These are phyloP conservation scores for Trypanosoma melophagium DNA, from an alignment of 208 protist species.

Conservation along the genomic window DNA sequence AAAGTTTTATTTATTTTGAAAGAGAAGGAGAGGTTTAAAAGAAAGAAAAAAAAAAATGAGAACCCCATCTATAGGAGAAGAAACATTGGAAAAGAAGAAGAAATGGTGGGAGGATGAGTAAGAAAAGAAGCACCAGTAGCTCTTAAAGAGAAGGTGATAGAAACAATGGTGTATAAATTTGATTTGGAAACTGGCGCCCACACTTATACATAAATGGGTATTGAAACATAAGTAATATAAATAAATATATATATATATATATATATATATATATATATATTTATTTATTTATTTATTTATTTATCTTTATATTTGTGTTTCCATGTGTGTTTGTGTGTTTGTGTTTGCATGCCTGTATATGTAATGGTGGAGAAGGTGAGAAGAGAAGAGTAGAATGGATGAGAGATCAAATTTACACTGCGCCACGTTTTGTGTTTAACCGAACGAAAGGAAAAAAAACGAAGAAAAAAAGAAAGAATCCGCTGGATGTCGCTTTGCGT, in stretches of 20 bases:
- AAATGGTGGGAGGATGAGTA: too few relatives aligned
- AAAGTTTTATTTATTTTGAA: too few relatives aligned
- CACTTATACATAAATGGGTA: too few relatives aligned
- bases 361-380: not conserved
- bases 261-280: conserved; percentile 11
- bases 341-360: not conserved
- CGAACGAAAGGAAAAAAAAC: conserved; percentile 29
- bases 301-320: too few relatives aligned
- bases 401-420: not conserved
- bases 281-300: conserved; percentile 4
- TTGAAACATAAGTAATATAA: too few relatives aligned
- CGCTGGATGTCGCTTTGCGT: too few relatives aligned
- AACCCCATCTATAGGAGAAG: not conserved
- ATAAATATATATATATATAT: not conserved
- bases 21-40: too few relatives aligned
- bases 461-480: conserved; percentile 6
- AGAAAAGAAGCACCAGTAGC: too few relatives aligned
- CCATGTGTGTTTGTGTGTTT: not conserved
- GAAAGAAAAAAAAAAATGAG: conserved; percentile 17
- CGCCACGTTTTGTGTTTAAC: not conserved
- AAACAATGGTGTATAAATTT: too few relatives aligned
- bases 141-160: too few relatives aligned
- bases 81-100: too few relatives aligned
- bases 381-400: not conserved
- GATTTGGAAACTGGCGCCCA: too few relatives aligned